Evolutionary conservation across 2,329 filamentous ascomycete genomes (phyloP), one percentile per base, ranked within the genome.

Genomic region (Hypoxylon sp.): DNA sequence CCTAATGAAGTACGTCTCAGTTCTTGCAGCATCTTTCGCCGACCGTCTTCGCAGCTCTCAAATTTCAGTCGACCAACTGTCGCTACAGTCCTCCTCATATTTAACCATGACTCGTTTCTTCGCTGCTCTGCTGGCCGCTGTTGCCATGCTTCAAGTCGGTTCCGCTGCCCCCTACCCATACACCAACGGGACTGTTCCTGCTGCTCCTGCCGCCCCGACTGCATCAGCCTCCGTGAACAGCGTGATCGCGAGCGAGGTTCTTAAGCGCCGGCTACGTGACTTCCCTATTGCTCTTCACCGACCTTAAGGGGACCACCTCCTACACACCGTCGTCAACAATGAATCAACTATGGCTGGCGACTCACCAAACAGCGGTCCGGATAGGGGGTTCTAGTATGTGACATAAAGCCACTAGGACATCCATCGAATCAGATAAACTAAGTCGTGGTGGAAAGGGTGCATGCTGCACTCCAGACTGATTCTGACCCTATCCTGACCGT

Each of bases 91-190:
- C 38, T 53, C 36, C 30, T 50, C 46, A 67, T 60, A 19, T 30
- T 56, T 49, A 68, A 59, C 67, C 52, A 77, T 77, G 75, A 73
- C 75, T 63, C 74, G 73, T 19, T 75, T 77, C 70, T 68, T 77
- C 68, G 67, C 74, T 71, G 69, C 70, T 63, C 56, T 76, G 32
- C 60, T 77, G 71, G 74, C 75, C 58, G 69, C 62, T 46, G 71
- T 66, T 48, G 74, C 74, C 67, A 68, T 75, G 65, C 51, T 75
- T 55, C 71, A 74, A 50, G 70, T 73, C 55, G 71, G 68, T 67
- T 68, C 68, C 55, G 74, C 74, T 60, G 73, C 66, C 49, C 75
- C 75, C 32, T 75, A 55, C 65, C 53, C 71, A 25, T 67, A 55
- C 61, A 23, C 51, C 57, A 72, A 72, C 63, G 70, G 70, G 43